Percentiles rank a stretch among this genome's conserved stretches.
Conservation (phyloP, 1,284 basidiomycete species). For the Microbotryum violaceum region DNA sequence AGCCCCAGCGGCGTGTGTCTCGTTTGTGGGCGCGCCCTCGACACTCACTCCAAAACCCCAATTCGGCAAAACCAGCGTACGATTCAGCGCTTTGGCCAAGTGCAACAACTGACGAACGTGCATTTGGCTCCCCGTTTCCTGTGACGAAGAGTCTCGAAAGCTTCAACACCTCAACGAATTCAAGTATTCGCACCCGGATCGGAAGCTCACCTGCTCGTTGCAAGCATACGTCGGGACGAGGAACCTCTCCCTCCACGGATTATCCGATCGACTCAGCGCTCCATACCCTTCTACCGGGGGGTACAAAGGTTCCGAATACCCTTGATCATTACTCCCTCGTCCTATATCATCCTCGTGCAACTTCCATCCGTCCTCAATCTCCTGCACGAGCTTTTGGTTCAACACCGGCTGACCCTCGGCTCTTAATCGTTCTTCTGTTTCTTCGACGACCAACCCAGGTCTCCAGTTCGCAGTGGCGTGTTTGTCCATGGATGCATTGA, state of each 20-base stretch:
- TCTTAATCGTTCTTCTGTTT: too few species aligned
- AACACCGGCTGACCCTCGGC: too few species aligned
- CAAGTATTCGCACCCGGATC: too few species aligned
- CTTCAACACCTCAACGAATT: too few species aligned
- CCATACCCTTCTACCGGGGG: conserved; percentile 4
- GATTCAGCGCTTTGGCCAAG: not conserved
- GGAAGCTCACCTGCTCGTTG: not conserved
- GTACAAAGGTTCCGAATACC: not conserved
- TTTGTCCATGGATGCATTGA: too few species aligned
- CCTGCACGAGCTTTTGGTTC: too few species aligned
- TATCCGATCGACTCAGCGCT: conserved; percentile 3
- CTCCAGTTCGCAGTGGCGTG: too few species aligned
- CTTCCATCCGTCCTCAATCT: too few species aligned
- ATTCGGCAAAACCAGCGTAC: conserved; percentile 3
- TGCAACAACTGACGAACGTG: conserved; percentile 2
- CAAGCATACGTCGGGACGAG: conserved; percentile 9
- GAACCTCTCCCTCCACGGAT: conserved; percentile 8
- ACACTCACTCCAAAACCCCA: conserved; percentile 10
- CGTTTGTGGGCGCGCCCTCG: too few species aligned
- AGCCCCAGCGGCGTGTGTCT: not conserved
- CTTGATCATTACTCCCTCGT: too few species aligned
- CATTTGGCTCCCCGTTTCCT: conserved; percentile 3
- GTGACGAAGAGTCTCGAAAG: not conserved
- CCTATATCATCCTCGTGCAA: too few species aligned
- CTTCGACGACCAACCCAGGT: too few species aligned